Percentiles rank a stretch among this genome's conserved stretches.
phyloP scores from a whole-genome alignment of 2,329 filamentous ascomycete species.

The Ceratocystiopsis minuta region DNA sequence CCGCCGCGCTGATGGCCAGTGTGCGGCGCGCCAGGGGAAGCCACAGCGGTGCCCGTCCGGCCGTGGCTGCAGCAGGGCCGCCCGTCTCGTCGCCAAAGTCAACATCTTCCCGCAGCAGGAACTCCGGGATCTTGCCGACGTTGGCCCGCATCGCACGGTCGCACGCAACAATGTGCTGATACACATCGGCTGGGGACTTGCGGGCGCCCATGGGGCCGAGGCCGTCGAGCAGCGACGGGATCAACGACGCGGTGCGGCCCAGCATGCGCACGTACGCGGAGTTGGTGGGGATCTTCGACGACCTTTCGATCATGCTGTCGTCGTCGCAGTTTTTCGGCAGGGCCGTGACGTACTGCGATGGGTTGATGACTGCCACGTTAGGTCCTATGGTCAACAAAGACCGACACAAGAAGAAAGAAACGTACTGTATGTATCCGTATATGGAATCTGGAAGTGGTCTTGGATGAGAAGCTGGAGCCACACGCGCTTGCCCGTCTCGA shows the following conservation, averaged over 20 bases:
- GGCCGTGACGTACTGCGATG: conserved; percentile 15
- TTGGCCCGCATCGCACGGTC: conserved; percentile 16
- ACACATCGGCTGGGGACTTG: conserved; percentile 13
- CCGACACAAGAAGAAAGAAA: background rate
- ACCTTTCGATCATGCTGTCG: conserved; percentile 10
- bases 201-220: conserved; percentile 14
- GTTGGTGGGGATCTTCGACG: conserved; percentile 4
- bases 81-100: conserved; percentile 6
- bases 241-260: conserved; percentile 13
- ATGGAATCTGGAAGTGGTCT: conserved; percentile 17
- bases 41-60: conserved; percentile 11
- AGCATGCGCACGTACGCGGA: conserved; percentile 13
- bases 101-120: conserved; percentile 12
- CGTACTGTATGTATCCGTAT: conserved; percentile 18
- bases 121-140: conserved; percentile 15
- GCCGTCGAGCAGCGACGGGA: conserved; percentile 15
- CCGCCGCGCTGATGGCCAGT: conserved; percentile 19
- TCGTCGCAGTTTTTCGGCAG: conserved; percentile 17
- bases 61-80: background rate
- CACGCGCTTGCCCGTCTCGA: conserved; percentile 17
- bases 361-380: conserved; percentile 11
- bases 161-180: conserved; percentile 14
- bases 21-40: conserved; percentile 16
- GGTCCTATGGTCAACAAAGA: background rate
- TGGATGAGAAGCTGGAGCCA: conserved; percentile 20